Evolutionary conservation across 176 grass and related monocot species (phyloP).

Genomic region (Cenchrus americanus): DNA sequence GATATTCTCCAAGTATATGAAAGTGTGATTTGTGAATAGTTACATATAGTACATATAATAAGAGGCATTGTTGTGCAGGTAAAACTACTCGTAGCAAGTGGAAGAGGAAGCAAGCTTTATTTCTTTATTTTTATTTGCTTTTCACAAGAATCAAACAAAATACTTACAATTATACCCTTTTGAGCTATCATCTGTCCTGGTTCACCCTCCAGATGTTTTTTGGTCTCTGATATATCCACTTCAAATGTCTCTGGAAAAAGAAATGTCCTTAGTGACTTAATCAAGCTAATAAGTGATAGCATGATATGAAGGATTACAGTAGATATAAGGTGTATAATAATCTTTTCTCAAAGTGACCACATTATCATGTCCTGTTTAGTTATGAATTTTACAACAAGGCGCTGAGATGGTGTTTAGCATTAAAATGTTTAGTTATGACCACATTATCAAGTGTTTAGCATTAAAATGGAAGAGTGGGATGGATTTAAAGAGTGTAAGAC

Average conservation of each 20-base stretch:
- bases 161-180: slow-evolving; percentile 76
- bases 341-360: background rate
- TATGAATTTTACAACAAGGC: background rate
- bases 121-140: background rate
- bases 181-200: slow-evolving; percentile 62
- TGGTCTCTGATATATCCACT: slow-evolving; percentile 94
- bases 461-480: no score
- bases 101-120: background rate
- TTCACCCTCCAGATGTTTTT: slow-evolving; percentile 84
- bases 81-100: background rate
- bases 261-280: slow-evolving; percentile 11
- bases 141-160: background rate
- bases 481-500: no score
- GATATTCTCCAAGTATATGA: background rate
- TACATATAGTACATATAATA: background rate
- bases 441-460: no score
- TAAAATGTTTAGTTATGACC: no score
- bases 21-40: slow-evolving; percentile 1
- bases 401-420: background rate
- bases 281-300: background rate
- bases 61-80: background rate
- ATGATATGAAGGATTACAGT: background rate
- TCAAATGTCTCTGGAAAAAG: slow-evolving; percentile 84
- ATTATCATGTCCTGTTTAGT: background rate
- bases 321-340: background rate